Evolutionary conservation across 2,329 filamentous ascomycete species (phyloP).

Genomic region (Phialocephala subalpina): DNA sequence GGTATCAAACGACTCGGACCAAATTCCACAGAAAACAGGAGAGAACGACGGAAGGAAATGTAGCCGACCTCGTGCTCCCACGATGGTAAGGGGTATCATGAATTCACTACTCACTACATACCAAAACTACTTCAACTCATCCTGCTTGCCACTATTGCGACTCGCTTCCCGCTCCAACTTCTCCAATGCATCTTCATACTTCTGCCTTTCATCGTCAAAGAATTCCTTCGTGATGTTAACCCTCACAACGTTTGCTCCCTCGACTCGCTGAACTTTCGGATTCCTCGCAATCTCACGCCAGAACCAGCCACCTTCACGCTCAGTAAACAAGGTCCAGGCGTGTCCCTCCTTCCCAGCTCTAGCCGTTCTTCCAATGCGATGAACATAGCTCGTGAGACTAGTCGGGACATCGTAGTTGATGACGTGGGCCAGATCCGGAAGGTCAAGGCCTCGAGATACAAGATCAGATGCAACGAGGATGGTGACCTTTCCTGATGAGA

Average conservation of each 20-base stretch:
- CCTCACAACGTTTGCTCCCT: constrained; percentile 52
- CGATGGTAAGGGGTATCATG: not conserved
- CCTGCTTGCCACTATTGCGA: not conserved
- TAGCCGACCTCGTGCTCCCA: too few species aligned
- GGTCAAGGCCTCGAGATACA: constrained; percentile 89
- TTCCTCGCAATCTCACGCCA: constrained; percentile 79
- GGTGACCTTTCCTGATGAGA: constrained; percentile 67
- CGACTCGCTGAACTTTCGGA: constrained; percentile 55
- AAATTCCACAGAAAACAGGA: too few species aligned
- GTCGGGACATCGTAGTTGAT: constrained; percentile 93
- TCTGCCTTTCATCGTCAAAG: constrained; percentile 49
- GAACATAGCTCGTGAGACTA: constrained; percentile 84
- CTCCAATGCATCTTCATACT: constrained; percentile 60
- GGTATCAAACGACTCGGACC: too few species aligned
- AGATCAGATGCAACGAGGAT: constrained; percentile 92
- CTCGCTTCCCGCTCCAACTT: constrained; percentile 35
- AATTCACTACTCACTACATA: not conserved
- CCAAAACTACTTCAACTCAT: not conserved
- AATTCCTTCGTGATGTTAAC: constrained; percentile 49
- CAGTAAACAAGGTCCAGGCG: constrained; percentile 87
- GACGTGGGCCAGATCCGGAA: constrained; percentile 81
- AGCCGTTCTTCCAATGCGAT: constrained; percentile 90
- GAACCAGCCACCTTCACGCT: constrained; percentile 85
- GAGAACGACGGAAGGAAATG: too few species aligned
- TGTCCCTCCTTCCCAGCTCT: constrained; percentile 78